phyloP scores from a whole-genome alignment of 192 early-diverging fungal genomes.

The Coemansia sp. region DNA sequence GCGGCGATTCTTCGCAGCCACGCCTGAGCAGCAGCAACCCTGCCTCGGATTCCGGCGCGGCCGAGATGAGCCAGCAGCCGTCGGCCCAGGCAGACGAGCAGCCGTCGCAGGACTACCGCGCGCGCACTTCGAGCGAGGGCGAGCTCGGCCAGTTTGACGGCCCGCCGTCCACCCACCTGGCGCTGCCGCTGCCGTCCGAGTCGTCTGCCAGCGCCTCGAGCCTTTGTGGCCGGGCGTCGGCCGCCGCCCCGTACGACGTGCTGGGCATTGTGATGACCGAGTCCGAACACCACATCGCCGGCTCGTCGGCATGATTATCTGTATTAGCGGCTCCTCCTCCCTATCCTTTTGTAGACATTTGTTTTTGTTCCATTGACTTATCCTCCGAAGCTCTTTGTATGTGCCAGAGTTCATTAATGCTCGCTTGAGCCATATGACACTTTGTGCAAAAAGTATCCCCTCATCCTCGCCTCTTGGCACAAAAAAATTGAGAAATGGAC shows the following conservation, averaged over 20 bases:
- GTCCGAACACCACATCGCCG: slow-evolving; percentile 39
- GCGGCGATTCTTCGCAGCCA: slow-evolving; percentile 1
- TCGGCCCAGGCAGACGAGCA: slow-evolving; percentile 6
- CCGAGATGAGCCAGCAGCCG: slow-evolving; percentile 2
- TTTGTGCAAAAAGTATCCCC: background rate
- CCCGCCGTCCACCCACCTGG: slow-evolving; percentile 43
- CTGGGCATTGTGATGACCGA: slow-evolving; percentile 51
- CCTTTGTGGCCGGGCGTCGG: slow-evolving; percentile 42
- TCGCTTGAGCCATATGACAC: background rate
- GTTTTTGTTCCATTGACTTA: background rate
- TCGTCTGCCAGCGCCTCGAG: slow-evolving; percentile 16
- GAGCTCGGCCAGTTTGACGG: slow-evolving; percentile 53
- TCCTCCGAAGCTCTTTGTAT: background rate
- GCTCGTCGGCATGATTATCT: slow-evolving; percentile 24
- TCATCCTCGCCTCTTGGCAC: background rate
- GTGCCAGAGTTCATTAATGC: background rate
- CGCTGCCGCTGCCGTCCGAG: slow-evolving; percentile 45
- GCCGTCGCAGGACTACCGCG: slow-evolving; percentile 36
- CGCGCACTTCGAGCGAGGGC: slow-evolving; percentile 42
- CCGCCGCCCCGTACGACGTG: slow-evolving; percentile 43
- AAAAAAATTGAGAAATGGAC: background rate
- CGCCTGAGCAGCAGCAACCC: background rate
- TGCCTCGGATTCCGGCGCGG: background rate
- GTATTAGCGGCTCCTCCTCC: background rate
- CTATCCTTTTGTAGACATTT: slow-evolving; percentile 1